phyloP scores from a whole-genome alignment of 2,329 filamentous ascomycete species.

The Botrytis aclada region DNA sequence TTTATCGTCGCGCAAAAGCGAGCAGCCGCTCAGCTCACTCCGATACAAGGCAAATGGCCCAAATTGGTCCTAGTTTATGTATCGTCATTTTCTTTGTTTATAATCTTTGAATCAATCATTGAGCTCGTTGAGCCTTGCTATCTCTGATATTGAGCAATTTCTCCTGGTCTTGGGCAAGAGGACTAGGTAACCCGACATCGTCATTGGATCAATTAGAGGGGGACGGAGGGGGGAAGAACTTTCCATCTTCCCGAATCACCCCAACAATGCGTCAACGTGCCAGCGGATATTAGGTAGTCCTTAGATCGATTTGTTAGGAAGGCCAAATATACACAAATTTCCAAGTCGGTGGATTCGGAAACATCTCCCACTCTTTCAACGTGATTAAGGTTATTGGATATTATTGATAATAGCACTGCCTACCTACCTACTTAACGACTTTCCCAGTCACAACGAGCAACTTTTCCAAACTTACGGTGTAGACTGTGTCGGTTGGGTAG shows the following conservation, averaged over 20 bases:
- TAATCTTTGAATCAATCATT: neutral
- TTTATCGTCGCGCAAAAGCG: constrained; percentile 27
- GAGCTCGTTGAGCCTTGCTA: neutral
- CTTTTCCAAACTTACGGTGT: neutral
- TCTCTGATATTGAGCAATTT: neutral
- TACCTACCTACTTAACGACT: neutral
- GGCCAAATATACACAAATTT: neutral
- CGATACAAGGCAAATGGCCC: neutral
- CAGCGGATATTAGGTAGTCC: neutral
- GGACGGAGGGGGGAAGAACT: neutral
- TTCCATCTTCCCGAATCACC: neutral
- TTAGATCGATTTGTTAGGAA: neutral
- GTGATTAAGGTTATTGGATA: neutral
- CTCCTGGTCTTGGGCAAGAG: neutral
- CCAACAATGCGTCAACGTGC: neutral
- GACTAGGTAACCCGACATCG: neutral
- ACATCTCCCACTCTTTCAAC: neutral
- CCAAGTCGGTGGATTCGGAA: neutral
- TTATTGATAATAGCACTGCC: neutral
- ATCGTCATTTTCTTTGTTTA: neutral
- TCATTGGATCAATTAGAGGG: neutral
- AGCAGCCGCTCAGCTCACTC: constrained; percentile 32
- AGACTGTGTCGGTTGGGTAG: neutral
- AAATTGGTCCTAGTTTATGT: neutral
- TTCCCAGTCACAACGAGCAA: neutral